These are phyloP conservation scores for Noccaea bulbosa DNA, from an alignment of 345 rosid genomes.

Conservation along the genomic window DNA sequence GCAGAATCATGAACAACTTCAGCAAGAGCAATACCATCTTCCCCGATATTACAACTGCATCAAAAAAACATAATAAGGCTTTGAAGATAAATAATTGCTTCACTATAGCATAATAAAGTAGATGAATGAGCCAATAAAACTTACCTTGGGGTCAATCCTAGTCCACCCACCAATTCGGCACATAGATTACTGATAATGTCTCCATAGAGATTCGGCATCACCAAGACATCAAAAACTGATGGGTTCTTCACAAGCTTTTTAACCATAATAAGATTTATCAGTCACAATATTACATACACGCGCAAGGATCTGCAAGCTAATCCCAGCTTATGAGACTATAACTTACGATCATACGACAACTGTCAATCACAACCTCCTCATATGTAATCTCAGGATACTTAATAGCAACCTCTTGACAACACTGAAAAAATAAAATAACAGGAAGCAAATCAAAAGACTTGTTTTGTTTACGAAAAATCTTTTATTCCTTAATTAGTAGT, in stretches of 20 bases:
- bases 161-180: slow-evolving; percentile 90
- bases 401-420: slow-evolving; percentile 87
- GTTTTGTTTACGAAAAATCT: too few species aligned
- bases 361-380: slow-evolving; percentile 90
- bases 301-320: too few species aligned
- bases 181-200: slow-evolving; percentile 96
- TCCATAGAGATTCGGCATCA: slow-evolving; percentile 98
- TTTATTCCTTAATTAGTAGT: too few species aligned
- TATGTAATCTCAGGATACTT: slow-evolving; percentile 80
- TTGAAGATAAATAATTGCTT: slow-evolving; percentile 23
- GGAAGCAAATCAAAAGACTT: background rate
- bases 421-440: slow-evolving; percentile 48
- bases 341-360: slow-evolving; percentile 90
- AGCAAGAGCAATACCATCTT: slow-evolving; percentile 91
- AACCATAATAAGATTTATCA: background rate
- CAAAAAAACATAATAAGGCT: slow-evolving; percentile 11
- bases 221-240: slow-evolving; percentile 83
- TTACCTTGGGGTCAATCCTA: slow-evolving; percentile 91
- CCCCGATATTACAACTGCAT: slow-evolving; percentile 82
- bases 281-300: slow-evolving; percentile 13
- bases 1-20: slow-evolving; percentile 99
- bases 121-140: background rate
- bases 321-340: slow-evolving; percentile 9
- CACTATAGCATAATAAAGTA: slow-evolving; percentile 15
- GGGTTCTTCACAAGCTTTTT: slow-evolving; percentile 98